phyloP scores from a whole-genome alignment of 371 early-diverging fungal species.

The Mortierella sp. region DNA sequence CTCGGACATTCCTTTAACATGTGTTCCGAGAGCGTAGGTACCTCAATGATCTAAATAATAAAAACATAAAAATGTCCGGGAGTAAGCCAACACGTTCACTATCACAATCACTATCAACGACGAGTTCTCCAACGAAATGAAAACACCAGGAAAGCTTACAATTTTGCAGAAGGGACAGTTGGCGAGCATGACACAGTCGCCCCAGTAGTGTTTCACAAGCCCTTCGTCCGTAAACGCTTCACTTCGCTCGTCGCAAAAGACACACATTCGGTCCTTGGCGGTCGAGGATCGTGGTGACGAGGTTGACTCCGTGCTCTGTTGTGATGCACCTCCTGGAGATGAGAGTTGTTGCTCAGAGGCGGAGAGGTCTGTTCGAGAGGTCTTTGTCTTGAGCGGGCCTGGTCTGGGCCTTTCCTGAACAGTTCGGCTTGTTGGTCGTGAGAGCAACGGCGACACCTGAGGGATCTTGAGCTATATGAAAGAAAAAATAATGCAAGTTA shows the following conservation, averaged over 20 bases:
- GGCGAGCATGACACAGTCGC: constrained; percentile 79
- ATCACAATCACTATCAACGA: neutral
- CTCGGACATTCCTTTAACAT: constrained; percentile 77
- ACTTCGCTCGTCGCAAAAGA: constrained; percentile 83
- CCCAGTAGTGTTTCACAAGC: constrained; percentile 83
- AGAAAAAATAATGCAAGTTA: neutral
- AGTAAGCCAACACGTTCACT: neutral
- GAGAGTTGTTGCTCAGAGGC: neutral
- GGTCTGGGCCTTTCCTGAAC: constrained; percentile 23
- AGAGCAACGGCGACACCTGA: neutral
- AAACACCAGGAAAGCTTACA: constrained; percentile 61
- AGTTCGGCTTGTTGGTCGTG: constrained; percentile 24
- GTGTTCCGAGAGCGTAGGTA: constrained; percentile 77
- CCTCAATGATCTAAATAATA: constrained; percentile 75
- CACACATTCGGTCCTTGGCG: constrained; percentile 63
- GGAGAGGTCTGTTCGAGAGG: neutral
- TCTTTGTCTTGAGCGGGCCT: constrained; percentile 12
- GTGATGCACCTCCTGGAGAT: neutral
- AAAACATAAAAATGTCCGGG: neutral
- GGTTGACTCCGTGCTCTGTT: constrained; percentile 1
- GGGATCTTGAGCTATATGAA: constrained; percentile 15
- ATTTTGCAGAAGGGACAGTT: constrained; percentile 79
- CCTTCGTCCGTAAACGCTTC: constrained; percentile 79
- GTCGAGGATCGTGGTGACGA: constrained; percentile 18
- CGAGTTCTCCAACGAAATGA: neutral